Conservation (phyloP, 176 grass and related monocot genomes). For the Raddia guianensis region DNA sequence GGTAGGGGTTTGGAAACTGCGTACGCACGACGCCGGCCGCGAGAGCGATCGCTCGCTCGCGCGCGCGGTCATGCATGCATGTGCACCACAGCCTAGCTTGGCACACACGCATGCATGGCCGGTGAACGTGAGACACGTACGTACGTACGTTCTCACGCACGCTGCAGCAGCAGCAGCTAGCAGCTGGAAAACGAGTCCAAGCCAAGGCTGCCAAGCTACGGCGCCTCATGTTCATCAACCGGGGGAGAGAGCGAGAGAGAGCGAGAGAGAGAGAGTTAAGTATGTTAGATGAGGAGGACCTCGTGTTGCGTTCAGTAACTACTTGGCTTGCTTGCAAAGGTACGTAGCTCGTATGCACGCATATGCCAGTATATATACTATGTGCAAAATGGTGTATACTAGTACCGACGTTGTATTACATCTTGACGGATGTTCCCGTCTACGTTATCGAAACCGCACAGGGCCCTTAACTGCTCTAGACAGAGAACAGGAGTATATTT, state of each 20-base stretch:
- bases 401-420: constrained; percentile 11
- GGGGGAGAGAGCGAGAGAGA: not conserved
- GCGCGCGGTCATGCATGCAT: too few relatives aligned
- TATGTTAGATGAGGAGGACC: not conserved
- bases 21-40: not conserved
- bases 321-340: constrained; percentile 54
- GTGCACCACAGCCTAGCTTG: too few relatives aligned
- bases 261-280: not conserved
- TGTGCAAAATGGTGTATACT: not conserved
- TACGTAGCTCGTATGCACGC: constrained; percentile 38
- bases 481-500: too few relatives aligned
- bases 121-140: constrained; percentile 1
- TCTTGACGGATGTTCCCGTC: constrained; percentile 47
- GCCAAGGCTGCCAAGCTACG: not conserved
- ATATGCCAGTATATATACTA: not conserved
- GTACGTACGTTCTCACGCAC: not conserved
- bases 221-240: not conserved
- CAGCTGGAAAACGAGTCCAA: not conserved
- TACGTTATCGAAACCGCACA: constrained; percentile 34
- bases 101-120: not conserved
- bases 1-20: not conserved
- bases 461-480: not conserved
- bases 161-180: not conserved
- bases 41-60: not conserved
- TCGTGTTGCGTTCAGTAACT: constrained; percentile 38